Evolutionary conservation across 331 rosid species (phyloP).

Genomic region (Quercus phellos): DNA sequence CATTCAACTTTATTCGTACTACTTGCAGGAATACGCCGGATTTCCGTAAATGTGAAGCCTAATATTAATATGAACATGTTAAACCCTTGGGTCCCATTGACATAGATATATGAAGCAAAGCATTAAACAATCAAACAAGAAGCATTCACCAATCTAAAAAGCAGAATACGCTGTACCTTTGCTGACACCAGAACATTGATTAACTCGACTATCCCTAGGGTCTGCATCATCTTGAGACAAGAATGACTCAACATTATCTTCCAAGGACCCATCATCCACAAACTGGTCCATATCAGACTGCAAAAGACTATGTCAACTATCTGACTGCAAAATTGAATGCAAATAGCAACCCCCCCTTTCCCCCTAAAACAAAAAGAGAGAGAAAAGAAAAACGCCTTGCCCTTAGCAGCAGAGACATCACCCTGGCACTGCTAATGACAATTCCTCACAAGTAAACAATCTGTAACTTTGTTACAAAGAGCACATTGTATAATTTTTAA

Average conservation of each 20-base stretch:
- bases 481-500: not conserved
- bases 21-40: conserved; percentile 46
- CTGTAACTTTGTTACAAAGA: not conserved
- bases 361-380: not conserved
- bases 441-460: not conserved
- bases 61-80: conserved; percentile 10
- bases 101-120: not conserved
- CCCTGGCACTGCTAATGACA: not conserved
- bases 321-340: not conserved
- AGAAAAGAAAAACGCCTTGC: too few species aligned
- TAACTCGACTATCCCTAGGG: conserved; percentile 37
- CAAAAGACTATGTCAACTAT: conserved; percentile 15
- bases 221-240: conserved; percentile 43
- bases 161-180: conserved; percentile 42
- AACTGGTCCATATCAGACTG: conserved; percentile 51
- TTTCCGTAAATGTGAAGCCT: conserved; percentile 52
- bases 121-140: not conserved
- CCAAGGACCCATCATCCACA: conserved; percentile 55
- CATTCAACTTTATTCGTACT: conserved; percentile 64
- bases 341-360: not conserved
- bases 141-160: not conserved
- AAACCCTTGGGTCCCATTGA: conserved; percentile 4
- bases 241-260: conserved; percentile 53
- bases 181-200: conserved; percentile 32
- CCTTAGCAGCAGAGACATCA: not conserved